Evolutionary conservation across 2,329 filamentous ascomycete species (phyloP), one percentile per base, ranked within the genome.

Genomic region (Aspergillus carbonarius): DNA sequence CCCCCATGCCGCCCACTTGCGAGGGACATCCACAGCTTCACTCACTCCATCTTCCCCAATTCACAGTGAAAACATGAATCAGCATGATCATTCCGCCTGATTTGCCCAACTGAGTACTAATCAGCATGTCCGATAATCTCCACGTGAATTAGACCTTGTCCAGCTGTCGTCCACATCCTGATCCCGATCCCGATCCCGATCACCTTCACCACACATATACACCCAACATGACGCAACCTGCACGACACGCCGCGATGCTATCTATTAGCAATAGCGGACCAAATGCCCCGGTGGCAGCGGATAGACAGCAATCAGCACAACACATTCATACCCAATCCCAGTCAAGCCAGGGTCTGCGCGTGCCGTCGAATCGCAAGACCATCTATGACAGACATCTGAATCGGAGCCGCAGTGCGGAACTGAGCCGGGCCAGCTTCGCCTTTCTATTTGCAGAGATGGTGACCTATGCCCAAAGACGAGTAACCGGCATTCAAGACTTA

Each of bases 391-490:
- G 95, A 56, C 92, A 96, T 62, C 82, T 98, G 61, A 97, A 97
- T 78, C 90, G 95, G 64, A 89, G 88, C 68, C 91, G 92, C 74
- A 91, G 90, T 68, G 85, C 90, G 59, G 93, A 98, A 81, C 86
- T 96, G 66, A 96, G 92, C 75, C 90, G 96, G 72, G 87, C 95
- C 10, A 92, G 91, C 77, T 98, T 99, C 78, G 93, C 95, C 42
- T 98, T 96, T 76, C 83, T 99, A 59, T 98, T 99, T 74, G 88
- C 89, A 60, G 93, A 97, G 80, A 96, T 98, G 90, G 93, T 99
- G 51, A 88, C 87, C 70, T 98, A 98, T 76, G 93, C 95, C 66
- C 95, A 98, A 75, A 85, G 88, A 70, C 84, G 91, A 62, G 93
- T 97, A 55, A 95, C 90, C 66, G 93, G 92, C 6, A 96, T 99